Base-by-base conservation (phyloP, 805 yeast species). In the Saccharomycopsis olivae region DNA sequence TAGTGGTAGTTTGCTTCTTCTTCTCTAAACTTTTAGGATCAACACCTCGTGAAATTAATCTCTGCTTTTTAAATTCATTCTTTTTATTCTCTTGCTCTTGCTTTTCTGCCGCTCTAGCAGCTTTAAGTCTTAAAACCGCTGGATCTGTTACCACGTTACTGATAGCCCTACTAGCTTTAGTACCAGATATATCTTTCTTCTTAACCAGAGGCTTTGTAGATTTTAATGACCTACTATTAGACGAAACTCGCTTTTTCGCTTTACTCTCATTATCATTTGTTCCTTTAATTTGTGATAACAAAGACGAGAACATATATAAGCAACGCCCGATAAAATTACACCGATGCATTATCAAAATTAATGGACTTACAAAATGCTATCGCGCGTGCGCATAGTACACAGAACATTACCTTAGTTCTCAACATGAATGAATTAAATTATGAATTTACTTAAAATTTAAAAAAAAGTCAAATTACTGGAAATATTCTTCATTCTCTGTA, bases 51-150 rank as follows among this genome's bases (percentile, higher is more conserved):
- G 28, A 15, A 15, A 34, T 40, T 9, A 36, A 19, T 27, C 29
- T n/a, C 18, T 39, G 29, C 17, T 38, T 29, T 17, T 36, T 39
- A 17, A 20, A 30, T 18, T 40, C 35, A 3, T 19, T 17, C 20
- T 44, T 39, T 15, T 34, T 36, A 18, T 24, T 17, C 15, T 15
- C 27, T 33, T 53, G 58, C 39, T 54, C 56, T 28, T 71, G 71
- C 29, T 59, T 64, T 47, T 81, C 86, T 31, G 64, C 57, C 44
- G 73, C 62, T 52, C 89, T 62, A 2, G 77, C 73, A 43, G 78
- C 87, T 48, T 81, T 81, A 29, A 81, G 59, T 42, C 80, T 57
- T 28, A 73, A 74, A 6, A 81, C 84, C 3, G 85, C 85, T 0
- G 88, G 86, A 52, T 81, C 89, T 4, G 68, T 28, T n/a, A n/a